Conservation (phyloP, 164 flowering plant species). For the Annona squamosa region DNA sequence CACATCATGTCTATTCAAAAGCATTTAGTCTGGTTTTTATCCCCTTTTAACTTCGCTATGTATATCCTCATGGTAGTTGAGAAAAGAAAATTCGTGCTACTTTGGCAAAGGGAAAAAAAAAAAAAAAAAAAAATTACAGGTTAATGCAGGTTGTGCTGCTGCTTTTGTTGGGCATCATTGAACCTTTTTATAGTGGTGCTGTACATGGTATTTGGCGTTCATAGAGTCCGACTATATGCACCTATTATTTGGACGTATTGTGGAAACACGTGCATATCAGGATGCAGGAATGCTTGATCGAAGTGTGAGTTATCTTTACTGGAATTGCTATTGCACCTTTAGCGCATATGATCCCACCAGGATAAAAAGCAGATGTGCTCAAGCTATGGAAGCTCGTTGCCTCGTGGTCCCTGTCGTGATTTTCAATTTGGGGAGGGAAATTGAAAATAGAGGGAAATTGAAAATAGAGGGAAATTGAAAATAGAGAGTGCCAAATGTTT, state of each 20-base stretch:
- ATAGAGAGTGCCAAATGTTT: too few species aligned
- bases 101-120: conserved; percentile 3
- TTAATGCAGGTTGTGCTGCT: conserved; percentile 14
- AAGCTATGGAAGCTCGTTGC: background rate
- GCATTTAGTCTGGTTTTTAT: conserved; percentile 11
- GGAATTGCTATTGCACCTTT: background rate
- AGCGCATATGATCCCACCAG: background rate
- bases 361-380: conserved; percentile 3
- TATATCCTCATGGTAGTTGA: conserved; percentile 17
- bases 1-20: conserved; percentile 6
- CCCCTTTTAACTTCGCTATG: background rate
- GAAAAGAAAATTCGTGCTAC: conserved; percentile 2
- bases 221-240: conserved; percentile 16
- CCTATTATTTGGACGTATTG: conserved; percentile 11
- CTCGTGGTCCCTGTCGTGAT: too few species aligned
- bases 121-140: conserved; percentile 17
- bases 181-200: conserved; percentile 18
- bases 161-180: conserved; percentile 16
- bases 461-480: too few species aligned
- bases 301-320: conserved; percentile 30
- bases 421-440: too few species aligned
- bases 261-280: conserved; percentile 8
- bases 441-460: too few species aligned
- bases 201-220: conserved; percentile 19
- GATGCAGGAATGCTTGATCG: conserved; percentile 19